phyloP scores from a whole-genome alignment of 768 basidiomycete genomes.

The Pilatotrama ljubarskyi region DNA sequence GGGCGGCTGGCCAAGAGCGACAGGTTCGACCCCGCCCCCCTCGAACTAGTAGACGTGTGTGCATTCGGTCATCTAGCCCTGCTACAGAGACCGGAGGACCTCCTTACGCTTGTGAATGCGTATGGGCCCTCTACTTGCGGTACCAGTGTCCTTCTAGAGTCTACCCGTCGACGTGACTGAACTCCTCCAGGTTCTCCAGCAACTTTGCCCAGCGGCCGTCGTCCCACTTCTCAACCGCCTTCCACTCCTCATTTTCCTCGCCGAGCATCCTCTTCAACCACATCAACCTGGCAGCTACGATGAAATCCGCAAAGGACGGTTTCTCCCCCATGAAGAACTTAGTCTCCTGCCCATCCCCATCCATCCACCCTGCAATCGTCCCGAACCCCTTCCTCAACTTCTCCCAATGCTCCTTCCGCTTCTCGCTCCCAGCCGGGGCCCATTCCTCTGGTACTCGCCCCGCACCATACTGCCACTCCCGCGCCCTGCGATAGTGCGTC shows the following conservation, averaged over 20 bases:
- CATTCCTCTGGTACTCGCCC: conserved; percentile 40
- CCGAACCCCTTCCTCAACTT: conserved; percentile 29
- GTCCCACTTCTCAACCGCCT: conserved; percentile 38
- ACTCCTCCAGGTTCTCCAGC: conserved; percentile 33
- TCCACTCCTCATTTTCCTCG: conserved; percentile 34
- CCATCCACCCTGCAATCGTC: conserved; percentile 31
- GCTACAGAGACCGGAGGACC: too few relatives aligned
- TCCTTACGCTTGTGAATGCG: too few relatives aligned
- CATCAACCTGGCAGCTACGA: conserved; percentile 35
- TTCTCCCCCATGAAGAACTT: conserved; percentile 36
- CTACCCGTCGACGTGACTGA: conserved; percentile 20
- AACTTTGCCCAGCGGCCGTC: conserved; percentile 40
- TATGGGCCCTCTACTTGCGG: too few relatives aligned
- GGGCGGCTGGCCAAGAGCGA: too few relatives aligned
- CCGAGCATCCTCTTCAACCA: conserved; percentile 38
- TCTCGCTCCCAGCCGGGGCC: conserved; percentile 18
- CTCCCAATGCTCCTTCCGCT: conserved; percentile 31
- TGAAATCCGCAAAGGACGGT: conserved; percentile 37
- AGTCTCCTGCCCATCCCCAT: conserved; percentile 21
- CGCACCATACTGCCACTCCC: conserved; percentile 32
- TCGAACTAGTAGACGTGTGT: too few relatives aligned
- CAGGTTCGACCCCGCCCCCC: too few relatives aligned
- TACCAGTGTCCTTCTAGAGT: too few relatives aligned
- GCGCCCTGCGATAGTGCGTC: conserved; percentile 35
- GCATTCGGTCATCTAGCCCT: too few relatives aligned